Conservation (phyloP, 148 eudicot species). For the Pharnaceum exiguum region DNA sequence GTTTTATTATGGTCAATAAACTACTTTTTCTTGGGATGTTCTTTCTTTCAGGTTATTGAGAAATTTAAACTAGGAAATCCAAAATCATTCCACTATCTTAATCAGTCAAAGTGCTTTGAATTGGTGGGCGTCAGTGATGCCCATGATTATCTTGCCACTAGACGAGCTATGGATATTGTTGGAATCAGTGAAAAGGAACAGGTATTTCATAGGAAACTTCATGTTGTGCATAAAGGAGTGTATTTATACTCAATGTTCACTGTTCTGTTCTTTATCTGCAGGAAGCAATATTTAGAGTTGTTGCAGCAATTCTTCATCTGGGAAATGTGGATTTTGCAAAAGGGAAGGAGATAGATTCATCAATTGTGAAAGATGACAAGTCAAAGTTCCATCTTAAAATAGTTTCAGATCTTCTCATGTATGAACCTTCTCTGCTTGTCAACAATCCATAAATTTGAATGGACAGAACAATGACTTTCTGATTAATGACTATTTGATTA, state of each 20-base stretch:
- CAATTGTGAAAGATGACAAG: slow-evolving; percentile 83
- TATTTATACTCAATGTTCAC: slow-evolving; percentile 6
- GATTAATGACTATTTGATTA: slow-evolving; percentile 14
- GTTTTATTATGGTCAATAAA: slow-evolving; percentile 2
- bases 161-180: slow-evolving; percentile 97
- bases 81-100: slow-evolving; percentile 82
- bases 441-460: neutral
- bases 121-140: slow-evolving; percentile 83
- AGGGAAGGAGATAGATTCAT: slow-evolving; percentile 91
- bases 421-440: slow-evolving; percentile 22
- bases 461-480: neutral
- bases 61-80: slow-evolving; percentile 73
- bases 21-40: neutral
- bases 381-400: slow-evolving; percentile 84
- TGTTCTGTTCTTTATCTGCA: slow-evolving; percentile 35
- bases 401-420: slow-evolving; percentile 91
- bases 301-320: slow-evolving; percentile 96
- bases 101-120: slow-evolving; percentile 86
- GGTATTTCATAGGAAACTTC: slow-evolving; percentile 30
- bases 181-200: slow-evolving; percentile 85
- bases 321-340: slow-evolving; percentile 91
- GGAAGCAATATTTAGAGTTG: slow-evolving; percentile 99
- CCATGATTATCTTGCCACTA: slow-evolving; percentile 88
- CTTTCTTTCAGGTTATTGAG: slow-evolving; percentile 64
- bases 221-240: neutral